Percentiles rank a stretch among this genome's conserved stretches.
These are phyloP conservation scores for Persicaria maculosa DNA, from an alignment of 148 eudicot species.

Conservation along the genomic window DNA sequence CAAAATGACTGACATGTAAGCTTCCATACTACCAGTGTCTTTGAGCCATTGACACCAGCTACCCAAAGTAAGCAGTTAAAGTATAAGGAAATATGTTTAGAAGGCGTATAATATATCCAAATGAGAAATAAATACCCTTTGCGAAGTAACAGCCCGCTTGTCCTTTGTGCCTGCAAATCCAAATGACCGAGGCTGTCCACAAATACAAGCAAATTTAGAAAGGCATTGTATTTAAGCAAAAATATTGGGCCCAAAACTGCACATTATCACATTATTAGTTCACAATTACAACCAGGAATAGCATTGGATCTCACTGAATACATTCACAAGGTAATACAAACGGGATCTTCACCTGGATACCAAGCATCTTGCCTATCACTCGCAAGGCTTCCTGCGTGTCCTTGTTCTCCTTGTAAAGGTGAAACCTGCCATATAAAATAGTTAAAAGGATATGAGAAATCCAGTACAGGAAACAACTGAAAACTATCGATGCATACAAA, in stretches of 20 bases:
- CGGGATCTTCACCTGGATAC: conserved; percentile 55
- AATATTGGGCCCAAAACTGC: neutral
- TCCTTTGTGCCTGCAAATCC: conserved; percentile 98
- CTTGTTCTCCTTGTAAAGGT: conserved; percentile 98
- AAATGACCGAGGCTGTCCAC: conserved; percentile 75
- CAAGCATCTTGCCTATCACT: conserved; percentile 91
- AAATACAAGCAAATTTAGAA: conserved; percentile 13
- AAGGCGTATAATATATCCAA: neutral
- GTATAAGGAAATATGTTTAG: neutral
- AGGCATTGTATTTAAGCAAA: neutral
- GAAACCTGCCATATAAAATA: conserved; percentile 46
- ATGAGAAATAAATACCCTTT: conserved; percentile 45
- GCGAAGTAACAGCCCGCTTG: conserved; percentile 89
- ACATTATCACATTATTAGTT: neutral
- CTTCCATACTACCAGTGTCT: neutral
- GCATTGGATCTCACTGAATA: neutral
- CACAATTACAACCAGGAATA: neutral
- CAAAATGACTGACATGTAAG: neutral
- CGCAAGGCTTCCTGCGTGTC: conserved; percentile 92
- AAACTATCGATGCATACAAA: neutral
- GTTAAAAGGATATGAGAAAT: conserved; percentile 15
- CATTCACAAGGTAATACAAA: conserved; percentile 5
- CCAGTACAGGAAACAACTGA: neutral
- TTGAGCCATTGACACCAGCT: neutral
- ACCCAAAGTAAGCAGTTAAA: neutral